Percentiles rank a stretch among this genome's conserved stretches.
Conservation (phyloP, 257 asterid species). For the Striga asiatica region DNA sequence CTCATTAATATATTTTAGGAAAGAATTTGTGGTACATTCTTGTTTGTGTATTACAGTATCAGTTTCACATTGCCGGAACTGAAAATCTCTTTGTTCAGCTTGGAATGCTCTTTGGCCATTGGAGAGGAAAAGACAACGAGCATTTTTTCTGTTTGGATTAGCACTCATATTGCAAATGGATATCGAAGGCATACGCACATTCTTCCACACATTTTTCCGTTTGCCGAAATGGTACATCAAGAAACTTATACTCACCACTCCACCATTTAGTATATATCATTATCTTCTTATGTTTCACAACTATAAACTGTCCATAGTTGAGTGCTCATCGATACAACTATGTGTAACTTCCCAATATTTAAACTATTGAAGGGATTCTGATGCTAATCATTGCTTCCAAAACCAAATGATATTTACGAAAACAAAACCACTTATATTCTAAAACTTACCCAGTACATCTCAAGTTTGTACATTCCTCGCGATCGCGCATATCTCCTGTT, state of each 20-base stretch:
- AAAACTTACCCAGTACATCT: no score
- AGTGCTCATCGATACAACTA: no score
- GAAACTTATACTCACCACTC: neutral
- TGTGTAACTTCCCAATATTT: neutral
- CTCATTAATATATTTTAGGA: no score
- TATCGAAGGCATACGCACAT: slow-evolving; percentile 73
- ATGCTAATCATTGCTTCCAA: neutral
- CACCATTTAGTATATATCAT: neutral
- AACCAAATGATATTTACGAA: neutral
- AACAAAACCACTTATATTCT: no score
- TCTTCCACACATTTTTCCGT: slow-evolving; percentile 79
- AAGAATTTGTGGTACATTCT: neutral
- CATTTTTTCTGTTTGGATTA: slow-evolving; percentile 90
- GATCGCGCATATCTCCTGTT: no score
- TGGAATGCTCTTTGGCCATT: slow-evolving; percentile 98
- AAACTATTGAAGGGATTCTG: neutral
- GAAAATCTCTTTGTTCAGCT: slow-evolving; percentile 35
- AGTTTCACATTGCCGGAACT: neutral
- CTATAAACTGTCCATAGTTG: neutral
- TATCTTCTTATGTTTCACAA: neutral
- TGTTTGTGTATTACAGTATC: neutral
- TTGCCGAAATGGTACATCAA: slow-evolving; percentile 65
- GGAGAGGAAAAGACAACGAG: slow-evolving; percentile 90
- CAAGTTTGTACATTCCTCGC: no score
- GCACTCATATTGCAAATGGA: slow-evolving; percentile 91